Conservation (phyloP, 148 eudicot species). For the Vaccinium myrtillus region DNA sequence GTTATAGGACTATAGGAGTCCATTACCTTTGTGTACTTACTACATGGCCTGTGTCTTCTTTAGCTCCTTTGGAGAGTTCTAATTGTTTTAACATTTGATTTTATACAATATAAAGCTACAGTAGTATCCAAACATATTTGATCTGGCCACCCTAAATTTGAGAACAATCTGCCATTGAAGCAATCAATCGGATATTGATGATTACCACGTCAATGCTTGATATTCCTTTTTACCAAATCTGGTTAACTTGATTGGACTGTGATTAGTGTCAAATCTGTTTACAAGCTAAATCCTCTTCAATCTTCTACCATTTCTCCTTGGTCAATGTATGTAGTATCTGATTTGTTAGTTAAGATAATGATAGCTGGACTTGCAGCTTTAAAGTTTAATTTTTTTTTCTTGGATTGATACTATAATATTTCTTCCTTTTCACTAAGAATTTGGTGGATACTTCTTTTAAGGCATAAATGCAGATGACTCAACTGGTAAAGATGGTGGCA, state of each 20-base stretch:
- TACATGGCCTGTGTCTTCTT: not conserved
- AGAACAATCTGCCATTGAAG: not conserved
- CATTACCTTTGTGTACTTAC: not conserved
- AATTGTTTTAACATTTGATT: not conserved
- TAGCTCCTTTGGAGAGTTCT: not conserved
- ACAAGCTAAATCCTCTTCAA: not conserved
- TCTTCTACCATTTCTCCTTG: not conserved
- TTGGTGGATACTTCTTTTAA: conserved; percentile 17
- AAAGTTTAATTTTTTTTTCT: not conserved
- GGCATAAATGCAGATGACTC: conserved; percentile 31
- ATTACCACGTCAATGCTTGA: not conserved
- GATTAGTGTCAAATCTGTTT: not conserved
- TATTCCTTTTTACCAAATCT: not conserved
- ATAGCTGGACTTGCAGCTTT: not conserved
- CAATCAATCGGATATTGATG: not conserved
- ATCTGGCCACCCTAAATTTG: conserved; percentile 7
- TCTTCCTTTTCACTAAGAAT: not conserved
- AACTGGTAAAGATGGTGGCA: conserved; percentile 30
- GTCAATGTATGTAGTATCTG: not conserved
- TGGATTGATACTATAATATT: not conserved
- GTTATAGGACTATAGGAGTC: not conserved
- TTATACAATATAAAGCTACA: not conserved
- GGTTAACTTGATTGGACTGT: not conserved
- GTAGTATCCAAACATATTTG: not conserved
- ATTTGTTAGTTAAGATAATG: not conserved